Percentiles rank a stretch among this genome's conserved stretches.
phyloP scores from a whole-genome alignment of 805 yeast genomes.

The Ogataea sp. region DNA sequence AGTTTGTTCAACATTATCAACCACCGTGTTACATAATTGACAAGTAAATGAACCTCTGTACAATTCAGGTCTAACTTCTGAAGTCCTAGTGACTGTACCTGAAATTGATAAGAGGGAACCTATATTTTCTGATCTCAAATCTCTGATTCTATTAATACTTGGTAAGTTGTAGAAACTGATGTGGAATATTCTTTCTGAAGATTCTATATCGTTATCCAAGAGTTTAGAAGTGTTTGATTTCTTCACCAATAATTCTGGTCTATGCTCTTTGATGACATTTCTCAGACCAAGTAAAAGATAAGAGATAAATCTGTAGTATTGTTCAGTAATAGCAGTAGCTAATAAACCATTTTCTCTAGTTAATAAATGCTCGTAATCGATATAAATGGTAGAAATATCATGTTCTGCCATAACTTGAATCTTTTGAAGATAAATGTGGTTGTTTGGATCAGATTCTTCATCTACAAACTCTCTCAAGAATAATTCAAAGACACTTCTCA shows the following conservation, averaged over 20 bases:
- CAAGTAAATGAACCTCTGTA: slow-evolving; percentile 83
- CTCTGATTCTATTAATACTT: slow-evolving; percentile 75
- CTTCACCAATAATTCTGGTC: slow-evolving; percentile 56
- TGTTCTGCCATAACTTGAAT: slow-evolving; percentile 71
- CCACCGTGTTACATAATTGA: slow-evolving; percentile 76
- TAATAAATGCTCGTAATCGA: slow-evolving; percentile 75
- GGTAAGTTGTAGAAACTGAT: slow-evolving; percentile 86
- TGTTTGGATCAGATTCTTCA: slow-evolving; percentile 24
- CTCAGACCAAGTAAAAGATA: slow-evolving; percentile 70
- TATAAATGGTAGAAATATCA: slow-evolving; percentile 70
- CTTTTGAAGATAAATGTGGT: slow-evolving; percentile 61
- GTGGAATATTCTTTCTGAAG: slow-evolving; percentile 73
- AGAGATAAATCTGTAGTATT: slow-evolving; percentile 88
- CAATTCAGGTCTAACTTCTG: slow-evolving; percentile 94
- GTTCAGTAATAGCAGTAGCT: slow-evolving; percentile 84
- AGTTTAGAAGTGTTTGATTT: slow-evolving; percentile 32
- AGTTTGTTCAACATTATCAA: slow-evolving; percentile 86
- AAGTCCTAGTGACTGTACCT: slow-evolving; percentile 93
- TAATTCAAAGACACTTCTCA: slow-evolving; percentile 81
- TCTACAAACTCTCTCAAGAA: slow-evolving; percentile 64
- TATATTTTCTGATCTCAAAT: slow-evolving; percentile 79
- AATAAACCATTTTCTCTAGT: slow-evolving; percentile 77
- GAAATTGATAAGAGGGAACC: slow-evolving; percentile 79
- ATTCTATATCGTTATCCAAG: slow-evolving; percentile 32
- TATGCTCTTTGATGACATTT: slow-evolving; percentile 62